Evolutionary conservation across 2,329 filamentous ascomycete genomes (phyloP), one percentile per base, ranked within the genome.

Genomic region (Talaromyces sp.): DNA sequence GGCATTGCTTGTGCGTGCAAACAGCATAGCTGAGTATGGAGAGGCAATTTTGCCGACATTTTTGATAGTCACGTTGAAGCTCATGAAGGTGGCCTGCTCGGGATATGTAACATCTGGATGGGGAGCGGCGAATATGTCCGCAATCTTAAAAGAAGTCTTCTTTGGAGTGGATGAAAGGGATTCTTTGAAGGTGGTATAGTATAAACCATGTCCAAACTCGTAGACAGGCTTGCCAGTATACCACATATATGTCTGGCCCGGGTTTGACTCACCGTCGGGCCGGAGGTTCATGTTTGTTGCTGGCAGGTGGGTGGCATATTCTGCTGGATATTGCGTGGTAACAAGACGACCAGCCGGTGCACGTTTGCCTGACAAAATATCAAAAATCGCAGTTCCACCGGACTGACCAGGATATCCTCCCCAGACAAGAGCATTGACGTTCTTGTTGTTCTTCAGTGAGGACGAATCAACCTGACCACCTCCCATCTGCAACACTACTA

Each of bases 181-280:
- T 24, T 46, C 43, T 6, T 66, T 64, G 65, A 79, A 80, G 4
- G 68, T 75, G 0, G 78, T 78, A 61, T 80, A 80, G 68, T 78
- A 77, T 4, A 78, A 61, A 1, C 77, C 78, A 54, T 77, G 73
- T 3, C 78, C 78, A 56, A 79, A 80, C 11, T 73, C 72, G 19
- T 74, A 73, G 5, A 79, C 76, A 10, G 67, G 24, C 13, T 49
- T 66, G 4, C 72, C 72, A 0, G 69, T 73, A 62, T 78, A 79
- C 77, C 77, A 80, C 61, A 75, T 75, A 59, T 80, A 80, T 0
- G 78, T 80, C 26, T 77, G 72, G 0, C 78, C 78, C 0, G 77
- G 77, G 24, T 76, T 77, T 10, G 55, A 57, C 13, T 62, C 63
- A 1, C 66, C 69, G 21, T 68, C 71, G 0, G 77, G 77, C 2